Conservation (phyloP, 78 protist species). For the Anaeramoeba flamelloides region DNA sequence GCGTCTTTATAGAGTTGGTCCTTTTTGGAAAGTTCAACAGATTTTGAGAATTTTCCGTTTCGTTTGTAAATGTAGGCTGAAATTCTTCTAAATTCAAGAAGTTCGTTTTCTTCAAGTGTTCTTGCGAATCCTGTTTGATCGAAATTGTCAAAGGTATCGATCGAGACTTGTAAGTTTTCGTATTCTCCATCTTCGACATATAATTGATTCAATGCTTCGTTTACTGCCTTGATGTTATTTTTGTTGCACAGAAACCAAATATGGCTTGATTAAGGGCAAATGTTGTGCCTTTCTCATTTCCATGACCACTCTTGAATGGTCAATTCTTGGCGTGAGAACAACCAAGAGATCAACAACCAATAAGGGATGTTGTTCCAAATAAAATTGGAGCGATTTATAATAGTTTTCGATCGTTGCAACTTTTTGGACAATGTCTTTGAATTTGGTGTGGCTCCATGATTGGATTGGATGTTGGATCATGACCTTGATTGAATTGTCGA, state of each 20-base stretch:
- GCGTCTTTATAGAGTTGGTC: conserved; percentile 88
- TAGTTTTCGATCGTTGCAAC: conserved; percentile 72
- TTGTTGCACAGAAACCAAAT: conserved; percentile 57
- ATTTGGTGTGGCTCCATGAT: conserved; percentile 77
- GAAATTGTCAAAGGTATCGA: conserved; percentile 58
- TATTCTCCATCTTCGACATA: conserved; percentile 89
- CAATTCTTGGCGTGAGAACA: conserved; percentile 53
- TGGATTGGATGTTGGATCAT: conserved; percentile 86
- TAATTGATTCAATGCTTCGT: conserved; percentile 82
- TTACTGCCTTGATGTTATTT: conserved; percentile 47
- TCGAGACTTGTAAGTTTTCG: conserved; percentile 56
- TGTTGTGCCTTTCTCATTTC: conserved; percentile 8
- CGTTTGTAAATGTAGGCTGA: conserved; percentile 74
- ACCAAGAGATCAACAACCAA: conserved; percentile 67
- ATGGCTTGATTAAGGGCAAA: conserved; percentile 74
- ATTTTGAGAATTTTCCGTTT: conserved; percentile 39
- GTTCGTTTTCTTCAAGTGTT: conserved; percentile 69
- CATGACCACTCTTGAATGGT: conserved; percentile 55
- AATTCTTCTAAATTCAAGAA: conserved; percentile 79
- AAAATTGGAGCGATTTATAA: conserved; percentile 52
- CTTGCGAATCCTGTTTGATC: conserved; percentile 65
- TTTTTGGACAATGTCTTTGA: conserved; percentile 74
- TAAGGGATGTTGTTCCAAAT: conserved; percentile 37
- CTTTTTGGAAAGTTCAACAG: conserved; percentile 77
- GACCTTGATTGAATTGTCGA: conserved; percentile 72